phyloP scores from a whole-genome alignment of 257 asterid genomes.

The Scutellaria barbata region DNA sequence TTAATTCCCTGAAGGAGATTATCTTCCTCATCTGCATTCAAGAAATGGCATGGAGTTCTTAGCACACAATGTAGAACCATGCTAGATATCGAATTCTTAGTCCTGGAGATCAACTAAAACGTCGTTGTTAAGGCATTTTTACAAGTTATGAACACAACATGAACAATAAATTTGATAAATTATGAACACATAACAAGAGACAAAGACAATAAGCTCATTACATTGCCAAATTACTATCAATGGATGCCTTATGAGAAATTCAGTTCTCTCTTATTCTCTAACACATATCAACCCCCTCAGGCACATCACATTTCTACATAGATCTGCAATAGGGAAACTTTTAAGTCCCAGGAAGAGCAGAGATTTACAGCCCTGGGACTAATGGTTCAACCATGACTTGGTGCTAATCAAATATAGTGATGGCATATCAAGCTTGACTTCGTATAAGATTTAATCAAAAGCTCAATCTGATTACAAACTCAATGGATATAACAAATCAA shows the following conservation, averaged over 20 bases:
- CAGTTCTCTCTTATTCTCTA: no score
- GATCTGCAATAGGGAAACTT: slow-evolving; percentile 15
- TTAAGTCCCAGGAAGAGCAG: not conserved
- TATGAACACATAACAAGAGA: no score
- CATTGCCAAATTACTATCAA: not conserved
- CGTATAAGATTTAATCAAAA: not conserved
- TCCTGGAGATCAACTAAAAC: not conserved
- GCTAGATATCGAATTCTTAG: not conserved
- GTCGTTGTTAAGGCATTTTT: no score
- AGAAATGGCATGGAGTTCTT: not conserved
- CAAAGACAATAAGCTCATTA: slow-evolving; percentile 3
- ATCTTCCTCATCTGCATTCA: slow-evolving; percentile 74
- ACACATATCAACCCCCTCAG: not conserved
- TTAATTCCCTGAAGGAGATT: slow-evolving; percentile 69
- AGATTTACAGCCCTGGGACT: not conserved
- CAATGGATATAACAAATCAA: not conserved
- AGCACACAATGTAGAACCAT: not conserved
- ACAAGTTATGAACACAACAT: no score
- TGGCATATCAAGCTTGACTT: not conserved
- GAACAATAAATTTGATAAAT: no score
- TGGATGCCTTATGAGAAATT: not conserved
- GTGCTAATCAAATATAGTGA: not conserved
- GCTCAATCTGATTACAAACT: no score
- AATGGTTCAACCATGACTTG: no score
- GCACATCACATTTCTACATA: not conserved